Evolutionary conservation across 495 filamentous ascomycete species (phyloP), one percentile per base, ranked within the genome.

Genomic region (Neurospora tetraspora): DNA sequence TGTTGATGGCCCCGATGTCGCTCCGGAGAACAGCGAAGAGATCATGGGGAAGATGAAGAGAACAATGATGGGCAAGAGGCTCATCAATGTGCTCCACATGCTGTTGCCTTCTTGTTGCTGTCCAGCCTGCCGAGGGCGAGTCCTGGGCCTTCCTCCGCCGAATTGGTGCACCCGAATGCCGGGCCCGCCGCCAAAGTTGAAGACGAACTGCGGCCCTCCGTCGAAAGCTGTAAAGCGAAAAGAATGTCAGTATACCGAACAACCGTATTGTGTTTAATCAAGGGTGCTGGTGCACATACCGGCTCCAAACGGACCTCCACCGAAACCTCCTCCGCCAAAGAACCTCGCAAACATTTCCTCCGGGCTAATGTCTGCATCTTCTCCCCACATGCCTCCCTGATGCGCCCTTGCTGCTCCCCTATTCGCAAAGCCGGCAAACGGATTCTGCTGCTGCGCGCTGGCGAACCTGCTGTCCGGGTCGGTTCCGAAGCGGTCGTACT

Each of bases 281-380:
- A 71, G 59, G 27, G 34, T 36, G 34, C 34, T 27, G 53, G 23
- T 31, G 11, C 53, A 73, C 39, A 14, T 39, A 69, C 78, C 77
- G 78, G 79, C 77, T 72, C 77, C 82, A 71, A 83, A 82, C 86
- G 76, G 76, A 31, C 91, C 92, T 78, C 93, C 93, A 31, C 76
- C 90, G 73, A 90, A 90, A 69, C 90, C 91, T 34, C 88, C 89
- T n/a, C 90, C 91, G 23, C 91, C 90, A 83, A 99, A 99, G 85
- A 99, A 98, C 74, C 94, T 88, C 79, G 94, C 90, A 83, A 99
- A 98, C 82, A 98, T 85, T 77, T 99, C 96, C 83, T 99, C 96
- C 0, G 96, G 95, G 43, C 92, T 96, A 71, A 99, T 96, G 78
- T 98, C 96, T 65, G 53, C 14, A 43, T 94, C 93, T 31, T 94